Evolutionary conservation across 306 rosid species (phyloP).

Genomic region (Begonia masoniana): DNA sequence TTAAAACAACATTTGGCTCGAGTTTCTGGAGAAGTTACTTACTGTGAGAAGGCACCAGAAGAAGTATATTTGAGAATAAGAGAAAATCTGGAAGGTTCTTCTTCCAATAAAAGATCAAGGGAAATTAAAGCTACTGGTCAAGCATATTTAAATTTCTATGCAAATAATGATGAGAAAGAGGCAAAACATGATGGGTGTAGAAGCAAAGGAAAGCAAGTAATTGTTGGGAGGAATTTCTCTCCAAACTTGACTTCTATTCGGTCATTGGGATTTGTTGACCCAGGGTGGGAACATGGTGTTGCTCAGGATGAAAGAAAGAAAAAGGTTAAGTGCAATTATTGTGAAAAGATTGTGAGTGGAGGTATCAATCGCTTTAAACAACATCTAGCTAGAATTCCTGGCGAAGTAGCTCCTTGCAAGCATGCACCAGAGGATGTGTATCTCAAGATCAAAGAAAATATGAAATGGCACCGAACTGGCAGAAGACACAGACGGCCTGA

Average conservation of each 20-base stretch:
- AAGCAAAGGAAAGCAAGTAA: constrained; percentile 72
- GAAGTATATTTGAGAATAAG: constrained; percentile 83
- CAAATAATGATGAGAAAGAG: constrained; percentile 64
- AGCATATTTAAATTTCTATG: constrained; percentile 49
- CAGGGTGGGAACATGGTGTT: constrained; percentile 99
- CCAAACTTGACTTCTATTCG: constrained; percentile 63
- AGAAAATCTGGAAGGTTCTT: constrained; percentile 78
- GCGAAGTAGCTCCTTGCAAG: constrained; percentile 96
- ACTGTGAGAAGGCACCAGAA: constrained; percentile 92
- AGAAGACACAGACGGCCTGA: constrained; percentile 70
- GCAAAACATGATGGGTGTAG: constrained; percentile 52
- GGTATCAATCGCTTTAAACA: constrained; percentile 96
- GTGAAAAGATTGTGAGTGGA: constrained; percentile 87
- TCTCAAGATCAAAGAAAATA: constrained; percentile 79
- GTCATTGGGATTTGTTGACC: constrained; percentile 83
- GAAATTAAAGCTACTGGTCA: constrained; percentile 46
- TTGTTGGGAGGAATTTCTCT: constrained; percentile 40
- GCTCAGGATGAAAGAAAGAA: constrained; percentile 98
- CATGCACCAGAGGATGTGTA: constrained; percentile 87
- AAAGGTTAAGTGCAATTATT: constrained; percentile 89
- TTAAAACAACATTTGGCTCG: constrained; percentile 97
- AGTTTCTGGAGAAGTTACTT: constrained; percentile 92
- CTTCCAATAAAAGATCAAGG: constrained; percentile 70
- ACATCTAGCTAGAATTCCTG: constrained; percentile 95
- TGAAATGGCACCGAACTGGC: constrained; percentile 99